A percentile compares a stretch with the other conserved stretches of the same genome.
Evolutionary conservation across 208 protist species (phyloP).

Genomic region (Leishmania aethiopica): DNA sequence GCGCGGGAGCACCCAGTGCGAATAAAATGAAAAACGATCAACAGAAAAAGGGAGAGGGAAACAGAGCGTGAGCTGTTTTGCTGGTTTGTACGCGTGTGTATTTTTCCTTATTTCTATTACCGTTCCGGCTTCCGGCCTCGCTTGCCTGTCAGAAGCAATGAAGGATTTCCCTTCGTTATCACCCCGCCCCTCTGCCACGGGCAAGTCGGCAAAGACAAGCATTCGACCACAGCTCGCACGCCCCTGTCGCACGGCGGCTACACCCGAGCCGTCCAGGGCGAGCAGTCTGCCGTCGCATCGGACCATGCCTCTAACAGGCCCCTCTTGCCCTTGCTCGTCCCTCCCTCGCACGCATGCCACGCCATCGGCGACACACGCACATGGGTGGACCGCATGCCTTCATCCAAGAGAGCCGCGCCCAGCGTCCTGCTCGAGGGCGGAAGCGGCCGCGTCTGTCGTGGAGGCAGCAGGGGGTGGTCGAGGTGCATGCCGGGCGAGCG

Average conservation of each 20-base stretch:
- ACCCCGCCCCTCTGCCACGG: background rate
- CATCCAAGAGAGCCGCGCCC: background rate
- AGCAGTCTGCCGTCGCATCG: background rate
- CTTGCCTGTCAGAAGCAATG: too few species aligned
- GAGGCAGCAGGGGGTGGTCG: background rate
- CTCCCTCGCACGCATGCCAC: background rate
- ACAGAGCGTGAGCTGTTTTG: too few species aligned
- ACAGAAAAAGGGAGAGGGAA: too few species aligned
- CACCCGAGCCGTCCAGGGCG: background rate
- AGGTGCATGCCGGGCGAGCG: too few species aligned
- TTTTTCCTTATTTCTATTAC: too few species aligned
- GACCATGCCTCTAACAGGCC: background rate
- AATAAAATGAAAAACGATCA: too few species aligned
- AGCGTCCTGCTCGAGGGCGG: background rate
- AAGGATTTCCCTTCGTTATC: too few species aligned
- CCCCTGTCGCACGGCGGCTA: background rate
- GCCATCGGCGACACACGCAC: background rate
- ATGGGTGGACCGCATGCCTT: background rate
- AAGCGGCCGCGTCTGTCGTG: background rate
- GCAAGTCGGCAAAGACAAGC: background rate
- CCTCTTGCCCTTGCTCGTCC: background rate
- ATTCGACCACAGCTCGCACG: background rate
- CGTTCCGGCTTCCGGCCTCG: too few species aligned
- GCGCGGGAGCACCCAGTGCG: too few species aligned
- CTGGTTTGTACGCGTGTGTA: too few species aligned